Evolutionary conservation across 2,329 filamentous ascomycete genomes (phyloP).

Genomic region (Pyricularia grisea): DNA sequence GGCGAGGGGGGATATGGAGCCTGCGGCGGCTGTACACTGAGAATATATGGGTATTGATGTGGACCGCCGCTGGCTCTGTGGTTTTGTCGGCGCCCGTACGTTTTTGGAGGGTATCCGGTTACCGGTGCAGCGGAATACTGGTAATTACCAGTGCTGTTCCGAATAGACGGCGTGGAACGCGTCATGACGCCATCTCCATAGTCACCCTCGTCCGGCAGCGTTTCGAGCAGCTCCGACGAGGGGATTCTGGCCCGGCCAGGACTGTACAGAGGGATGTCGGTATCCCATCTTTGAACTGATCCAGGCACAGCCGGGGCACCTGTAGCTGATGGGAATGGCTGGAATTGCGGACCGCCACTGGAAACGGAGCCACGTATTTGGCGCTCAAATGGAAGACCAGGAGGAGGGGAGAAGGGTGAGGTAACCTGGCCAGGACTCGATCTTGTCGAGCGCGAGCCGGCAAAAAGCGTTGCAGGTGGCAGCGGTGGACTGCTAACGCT

Average conservation of each 20-base stretch:
- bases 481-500: neutral
- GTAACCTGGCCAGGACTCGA: conserved; percentile 19
- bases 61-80: neutral
- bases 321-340: conserved; percentile 5
- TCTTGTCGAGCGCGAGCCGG: conserved; percentile 19
- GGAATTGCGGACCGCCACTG: conserved; percentile 2
- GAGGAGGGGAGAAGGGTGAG: conserved; percentile 18
- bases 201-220: conserved; percentile 5
- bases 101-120: neutral
- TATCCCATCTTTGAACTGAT: conserved; percentile 17
- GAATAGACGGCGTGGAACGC: conserved; percentile 4
- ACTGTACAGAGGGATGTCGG: conserved; percentile 11
- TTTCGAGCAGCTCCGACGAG: conserved; percentile 10
- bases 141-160: neutral
- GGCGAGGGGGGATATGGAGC: conserved; percentile 11
- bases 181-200: neutral
- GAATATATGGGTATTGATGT: conserved; percentile 8
- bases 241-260: conserved; percentile 13
- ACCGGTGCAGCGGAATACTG: neutral
- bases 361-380: neutral
- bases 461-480: neutral
- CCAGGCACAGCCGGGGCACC: neutral
- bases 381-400: conserved; percentile 6
- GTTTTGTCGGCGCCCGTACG: neutral
- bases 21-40: conserved; percentile 16